Evolutionary conservation across 805 yeast genomes (phyloP), one percentile per base, ranked within the genome.

Genomic region (Nakazawaea wickerhamii): DNA sequence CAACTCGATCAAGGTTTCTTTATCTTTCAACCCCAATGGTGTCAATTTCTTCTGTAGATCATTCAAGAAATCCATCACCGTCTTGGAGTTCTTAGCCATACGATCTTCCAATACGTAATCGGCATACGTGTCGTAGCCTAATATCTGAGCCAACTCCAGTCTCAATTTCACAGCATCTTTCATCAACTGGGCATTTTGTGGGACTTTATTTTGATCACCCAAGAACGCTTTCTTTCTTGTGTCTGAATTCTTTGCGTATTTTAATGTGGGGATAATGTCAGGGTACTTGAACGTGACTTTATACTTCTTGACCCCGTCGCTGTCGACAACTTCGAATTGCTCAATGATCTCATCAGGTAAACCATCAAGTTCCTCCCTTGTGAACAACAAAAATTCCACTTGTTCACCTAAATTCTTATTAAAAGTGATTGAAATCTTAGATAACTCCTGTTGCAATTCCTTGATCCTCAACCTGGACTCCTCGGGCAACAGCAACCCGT

Each of bases 251-350:
- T 70, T 67, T 33, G 95, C 90, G 58, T 79, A 79, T 57, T 84
- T 83, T 59, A 84, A 60, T n/a, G 83, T 82, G 2, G 95, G 95
- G 48, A 81, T 65, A 37, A 82, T 60, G 55, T 86, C 95, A 1
- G 95, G 93, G 54, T 83, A 84, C 59, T 87, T 85, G 66, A 76
- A 84, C 2, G 93, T 82, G 69, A 87, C 82, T 55, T 81, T 81
- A 6, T 21, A 35, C 40, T 63, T 59, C 14, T 60, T 62, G 14
- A 63, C 69, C 18, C 67, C 75, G 17, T 65, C 71, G 9, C 61
- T 63, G 27, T 64, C 63, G 19, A 67, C 64, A 44, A 60, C 63
- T 41, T 73, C 82, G 53, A 79, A 81, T 54, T 74, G 83, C 15
- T 69, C 70, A 50, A 84, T 51, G 2, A 76, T 76, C 44, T 76